Conservation (phyloP, 345 rosid genomes). For the Syzygium jambos region DNA sequence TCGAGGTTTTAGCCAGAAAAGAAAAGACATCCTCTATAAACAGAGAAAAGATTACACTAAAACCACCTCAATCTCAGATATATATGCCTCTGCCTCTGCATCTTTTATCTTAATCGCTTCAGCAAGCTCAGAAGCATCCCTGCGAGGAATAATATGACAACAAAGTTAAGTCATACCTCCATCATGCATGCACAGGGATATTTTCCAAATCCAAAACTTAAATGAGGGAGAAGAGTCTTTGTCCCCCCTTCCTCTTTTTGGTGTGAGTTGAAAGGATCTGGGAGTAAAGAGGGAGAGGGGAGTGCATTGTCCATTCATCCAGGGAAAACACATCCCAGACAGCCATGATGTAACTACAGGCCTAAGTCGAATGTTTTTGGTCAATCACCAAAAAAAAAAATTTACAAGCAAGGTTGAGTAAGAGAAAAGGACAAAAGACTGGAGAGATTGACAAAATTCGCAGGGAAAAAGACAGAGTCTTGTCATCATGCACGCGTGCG, state of each 20-base stretch:
- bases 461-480: background rate
- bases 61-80: constrained; percentile 83
- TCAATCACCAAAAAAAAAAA: background rate
- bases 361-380: background rate
- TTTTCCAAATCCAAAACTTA: background rate
- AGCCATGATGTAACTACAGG: background rate
- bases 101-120: constrained; percentile 85
- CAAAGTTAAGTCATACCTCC: background rate
- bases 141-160: constrained; percentile 7
- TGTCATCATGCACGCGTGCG: background rate
- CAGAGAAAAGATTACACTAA: background rate
- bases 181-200: background rate
- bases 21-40: background rate
- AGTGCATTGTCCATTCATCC: background rate
- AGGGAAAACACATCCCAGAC: background rate
- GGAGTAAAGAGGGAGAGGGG: background rate
- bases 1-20: background rate
- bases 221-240: background rate
- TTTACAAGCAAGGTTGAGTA: background rate
- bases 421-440: background rate
- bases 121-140: constrained; percentile 66
- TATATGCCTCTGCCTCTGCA: constrained; percentile 74
- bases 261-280: background rate
- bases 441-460: background rate
- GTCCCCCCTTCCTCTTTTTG: background rate